Evolutionary conservation across 352 stramenopile species (phyloP), one percentile per base, ranked within the genome.

Genomic region (Aphanomyces invadans): DNA sequence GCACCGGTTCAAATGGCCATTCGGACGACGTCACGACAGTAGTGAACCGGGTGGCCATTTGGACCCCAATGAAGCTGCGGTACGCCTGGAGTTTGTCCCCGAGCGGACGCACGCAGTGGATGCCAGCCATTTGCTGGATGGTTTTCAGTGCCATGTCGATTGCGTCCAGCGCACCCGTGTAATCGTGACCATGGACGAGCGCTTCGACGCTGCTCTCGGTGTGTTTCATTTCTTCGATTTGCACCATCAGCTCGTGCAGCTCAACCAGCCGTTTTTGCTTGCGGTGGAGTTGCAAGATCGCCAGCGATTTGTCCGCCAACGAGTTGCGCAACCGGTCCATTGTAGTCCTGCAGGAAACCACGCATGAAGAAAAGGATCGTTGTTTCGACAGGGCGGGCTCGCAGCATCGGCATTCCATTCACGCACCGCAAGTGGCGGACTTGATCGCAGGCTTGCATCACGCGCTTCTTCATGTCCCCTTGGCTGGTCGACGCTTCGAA

Each of bases 221-320:
- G 68, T 85, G 86, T 68, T 90, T 94, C 29, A 94, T 82, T 32
- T 83, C 81, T 68, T 94, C 83, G 48, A 94, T 86, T 80, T 90
- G 88, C 19, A 82, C 80, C 46, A 90, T 79, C 54, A 92, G 71
- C 73, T 92, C 81, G 56, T 92, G 80, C 3, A 94, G 72, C 70
- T 92, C 81, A 0, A 81, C 83, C 29, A 92, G 88, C 10, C 82
- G 79, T 62, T 91, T 92, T 56, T 92, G 86, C 11, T 83, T 74
- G 19, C 81, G 77, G 60, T 94, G 83, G n/a, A 94, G 75, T 65
- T 81, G 91, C 68, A 94, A 80, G 63, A 94, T 94, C 54, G 90
- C 86, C 32, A 94, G 75, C 1, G 86, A 90, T 71, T 92, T 92
- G 65, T 91, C 82, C 5, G 86, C 83, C 1, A 94, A 73, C 12